A percentile compares a stretch with the other conserved stretches of the same genome.
Conservation (phyloP, 2,329 filamentous ascomycete genomes). For the Rhynchosporium graminicola region DNA sequence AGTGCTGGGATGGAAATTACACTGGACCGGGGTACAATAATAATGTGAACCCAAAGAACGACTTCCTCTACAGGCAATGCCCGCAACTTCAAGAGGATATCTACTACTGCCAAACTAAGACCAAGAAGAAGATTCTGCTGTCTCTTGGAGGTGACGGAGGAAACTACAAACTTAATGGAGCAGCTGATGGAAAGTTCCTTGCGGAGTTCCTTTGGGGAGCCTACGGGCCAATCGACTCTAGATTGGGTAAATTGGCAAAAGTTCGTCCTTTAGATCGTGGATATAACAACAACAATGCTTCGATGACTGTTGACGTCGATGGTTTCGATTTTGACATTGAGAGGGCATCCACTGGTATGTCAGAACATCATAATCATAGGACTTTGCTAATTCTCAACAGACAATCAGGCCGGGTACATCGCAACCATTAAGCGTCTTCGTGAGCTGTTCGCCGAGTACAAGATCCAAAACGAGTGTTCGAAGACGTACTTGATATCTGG, state of each 20-base stretch:
- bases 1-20: constrained; percentile 43
- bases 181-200: constrained; percentile 35
- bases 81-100: constrained; percentile 43
- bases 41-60: constrained; percentile 38
- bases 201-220: constrained; percentile 45
- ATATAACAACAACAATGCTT: constrained; percentile 14
- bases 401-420: constrained; percentile 35
- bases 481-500: constrained; percentile 40
- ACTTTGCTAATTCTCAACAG: constrained; percentile 27
- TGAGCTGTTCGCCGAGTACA: constrained; percentile 26
- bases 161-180: constrained; percentile 17
- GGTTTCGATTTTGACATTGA: constrained; percentile 43
- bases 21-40: constrained; percentile 31
- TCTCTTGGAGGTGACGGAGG: constrained; percentile 43
- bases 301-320: constrained; percentile 36
- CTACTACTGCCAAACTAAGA: constrained; percentile 43
- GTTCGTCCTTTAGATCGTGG: constrained; percentile 37
- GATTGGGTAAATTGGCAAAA: constrained; percentile 39
- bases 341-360: constrained; percentile 26
- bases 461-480: constrained; percentile 21
- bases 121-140: constrained; percentile 45
- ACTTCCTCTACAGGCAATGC: constrained; percentile 42
- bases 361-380: background rate
- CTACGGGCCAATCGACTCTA: constrained; percentile 44
- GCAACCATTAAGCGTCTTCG: constrained; percentile 37